phyloP scores from a whole-genome alignment of 768 basidiomycete species.

The Cystobasidium onofrii region DNA sequence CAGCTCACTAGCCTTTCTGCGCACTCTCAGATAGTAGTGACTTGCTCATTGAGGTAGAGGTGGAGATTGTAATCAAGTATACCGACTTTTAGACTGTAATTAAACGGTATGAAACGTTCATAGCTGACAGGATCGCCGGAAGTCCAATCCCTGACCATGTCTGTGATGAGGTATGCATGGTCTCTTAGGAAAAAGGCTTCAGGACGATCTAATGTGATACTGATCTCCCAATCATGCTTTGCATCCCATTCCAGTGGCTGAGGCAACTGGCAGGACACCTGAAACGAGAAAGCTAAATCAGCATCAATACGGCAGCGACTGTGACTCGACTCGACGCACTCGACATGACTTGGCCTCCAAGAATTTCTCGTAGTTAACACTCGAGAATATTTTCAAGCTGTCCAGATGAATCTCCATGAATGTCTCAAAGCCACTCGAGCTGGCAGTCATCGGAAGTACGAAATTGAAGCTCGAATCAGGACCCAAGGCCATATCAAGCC shows the following conservation, averaged over 20 bases:
- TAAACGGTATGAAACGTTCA: constrained; percentile 71
- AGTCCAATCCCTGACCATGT: constrained; percentile 85
- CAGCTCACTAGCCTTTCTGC: no score
- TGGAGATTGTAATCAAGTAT: constrained; percentile 69
- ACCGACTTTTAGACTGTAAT: constrained; percentile 63
- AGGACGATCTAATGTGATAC: constrained; percentile 64
- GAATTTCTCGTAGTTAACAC: constrained; percentile 77
- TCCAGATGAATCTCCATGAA: constrained; percentile 74
- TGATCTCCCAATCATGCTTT: constrained; percentile 67
- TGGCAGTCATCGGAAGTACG: constrained; percentile 69
- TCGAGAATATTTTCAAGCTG: constrained; percentile 66
- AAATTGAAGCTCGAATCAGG: constrained; percentile 80
- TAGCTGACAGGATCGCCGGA: constrained; percentile 67
- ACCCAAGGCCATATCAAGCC: constrained; percentile 64
- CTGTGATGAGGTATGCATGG: constrained; percentile 87
- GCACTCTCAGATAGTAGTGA: background rate
- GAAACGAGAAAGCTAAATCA: background rate
- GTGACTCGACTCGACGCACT: constrained; percentile 51
- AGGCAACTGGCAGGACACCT: constrained; percentile 53
- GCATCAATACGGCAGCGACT: no score
- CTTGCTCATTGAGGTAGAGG: constrained; percentile 70
- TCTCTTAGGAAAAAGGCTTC: constrained; percentile 73
- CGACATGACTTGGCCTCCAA: constrained; percentile 68
- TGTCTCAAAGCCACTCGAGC: constrained; percentile 66
- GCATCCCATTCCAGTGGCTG: constrained; percentile 74